These are phyloP conservation scores for Cyclotella choctawhatcheeana DNA, from an alignment of 108 stramenopile species.

Conservation along the genomic window DNA sequence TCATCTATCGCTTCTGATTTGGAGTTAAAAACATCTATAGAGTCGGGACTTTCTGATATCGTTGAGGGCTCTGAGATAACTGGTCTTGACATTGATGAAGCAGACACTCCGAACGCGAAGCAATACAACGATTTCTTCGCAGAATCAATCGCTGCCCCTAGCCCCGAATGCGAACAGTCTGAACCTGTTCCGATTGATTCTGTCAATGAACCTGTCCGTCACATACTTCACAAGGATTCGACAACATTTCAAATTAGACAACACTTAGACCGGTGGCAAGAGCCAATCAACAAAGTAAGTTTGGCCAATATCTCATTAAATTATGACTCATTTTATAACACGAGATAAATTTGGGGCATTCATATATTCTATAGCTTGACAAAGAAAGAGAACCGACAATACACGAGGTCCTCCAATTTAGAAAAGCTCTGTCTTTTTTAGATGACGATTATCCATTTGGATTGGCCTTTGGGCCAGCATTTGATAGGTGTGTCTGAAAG, in stretches of 20 bases:
- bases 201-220: conserved; percentile 36
- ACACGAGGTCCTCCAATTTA: conserved; percentile 70
- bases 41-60: conserved; percentile 1
- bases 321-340: no score
- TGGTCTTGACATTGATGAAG: conserved; percentile 19
- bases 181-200: conserved; percentile 19
- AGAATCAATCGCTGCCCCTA: background rate
- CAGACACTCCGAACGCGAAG: background rate
- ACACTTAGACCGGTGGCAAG: conserved; percentile 77
- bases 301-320: background rate
- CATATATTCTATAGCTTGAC: conserved; percentile 2
- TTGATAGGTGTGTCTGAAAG: no score
- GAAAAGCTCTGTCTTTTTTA: conserved; percentile 69
- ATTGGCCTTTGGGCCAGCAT: conserved; percentile 65
- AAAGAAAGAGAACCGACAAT: conserved; percentile 42
- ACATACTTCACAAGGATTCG: conserved; percentile 28
- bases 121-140: background rate
- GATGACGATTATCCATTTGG: conserved; percentile 70
- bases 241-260: conserved; percentile 49
- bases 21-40: background rate
- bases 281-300: conserved; percentile 66
- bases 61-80: background rate
- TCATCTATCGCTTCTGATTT: background rate
- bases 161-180: background rate
- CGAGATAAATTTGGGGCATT: no score